Evolutionary conservation across 2,329 filamentous ascomycete genomes (phyloP).

Genomic region (Kalaharituber pfeilii): DNA sequence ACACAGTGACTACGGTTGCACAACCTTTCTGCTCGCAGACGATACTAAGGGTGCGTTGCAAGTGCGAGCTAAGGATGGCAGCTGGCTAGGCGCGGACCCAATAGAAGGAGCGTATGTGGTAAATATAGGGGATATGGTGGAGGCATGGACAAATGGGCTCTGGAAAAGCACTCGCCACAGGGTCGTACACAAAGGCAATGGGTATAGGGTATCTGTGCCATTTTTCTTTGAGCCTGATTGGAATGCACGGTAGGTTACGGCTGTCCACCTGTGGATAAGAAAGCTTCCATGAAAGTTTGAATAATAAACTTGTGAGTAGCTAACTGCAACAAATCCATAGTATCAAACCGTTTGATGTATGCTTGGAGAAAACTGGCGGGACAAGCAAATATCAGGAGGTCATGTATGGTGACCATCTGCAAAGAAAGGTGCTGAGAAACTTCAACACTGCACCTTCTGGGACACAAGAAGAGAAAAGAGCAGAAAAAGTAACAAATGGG

Average conservation of each 20-base stretch:
- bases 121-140: constrained; percentile 35
- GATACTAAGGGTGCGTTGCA: constrained; percentile 30
- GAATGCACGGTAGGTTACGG: constrained; percentile 21
- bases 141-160: constrained; percentile 25
- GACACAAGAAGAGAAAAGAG: no score
- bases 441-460: constrained; percentile 21
- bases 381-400: constrained; percentile 24
- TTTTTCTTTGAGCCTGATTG: constrained; percentile 36
- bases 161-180: constrained; percentile 29
- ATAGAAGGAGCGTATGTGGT: constrained; percentile 32
- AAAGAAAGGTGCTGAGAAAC: constrained; percentile 30
- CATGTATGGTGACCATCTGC: constrained; percentile 30
- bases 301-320: not conserved
- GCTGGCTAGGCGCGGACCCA: constrained; percentile 32
- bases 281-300: not conserved
- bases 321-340: not conserved
- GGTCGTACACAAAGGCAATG: constrained; percentile 29
- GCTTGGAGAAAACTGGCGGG: constrained; percentile 26
- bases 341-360: constrained; percentile 27
- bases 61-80: constrained; percentile 27
- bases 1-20: constrained; percentile 32
- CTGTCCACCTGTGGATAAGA: not conserved
- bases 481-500: no score
- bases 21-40: constrained; percentile 33
- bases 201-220: constrained; percentile 29